A percentile compares a stretch with the other conserved stretches of the same genome.
Evolutionary conservation across 2,329 filamentous ascomycete species (phyloP).

Genomic region (Colletotrichum lentis): DNA sequence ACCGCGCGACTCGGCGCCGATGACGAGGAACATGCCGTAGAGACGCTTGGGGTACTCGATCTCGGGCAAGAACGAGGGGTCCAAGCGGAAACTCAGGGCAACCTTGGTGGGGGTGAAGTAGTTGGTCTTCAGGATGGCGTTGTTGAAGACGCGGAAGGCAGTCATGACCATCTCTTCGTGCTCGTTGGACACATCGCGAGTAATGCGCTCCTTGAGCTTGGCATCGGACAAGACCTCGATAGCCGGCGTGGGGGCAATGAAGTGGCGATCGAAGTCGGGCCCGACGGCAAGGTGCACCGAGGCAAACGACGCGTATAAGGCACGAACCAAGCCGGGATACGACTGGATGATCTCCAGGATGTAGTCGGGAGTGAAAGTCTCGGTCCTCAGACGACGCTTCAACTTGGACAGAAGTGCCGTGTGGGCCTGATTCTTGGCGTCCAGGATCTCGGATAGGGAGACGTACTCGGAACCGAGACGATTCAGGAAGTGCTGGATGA

Average conservation of each 20-base stretch:
- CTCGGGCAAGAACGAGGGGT: slow-evolving; percentile 86
- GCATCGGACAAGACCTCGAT: slow-evolving; percentile 78
- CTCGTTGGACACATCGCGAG: slow-evolving; percentile 84
- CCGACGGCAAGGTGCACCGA: slow-evolving; percentile 75
- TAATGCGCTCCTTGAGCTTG: slow-evolving; percentile 78
- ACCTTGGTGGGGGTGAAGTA: slow-evolving; percentile 98
- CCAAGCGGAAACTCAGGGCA: slow-evolving; percentile 92
- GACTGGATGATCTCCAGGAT: slow-evolving; percentile 96
- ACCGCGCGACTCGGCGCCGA: slow-evolving; percentile 93
- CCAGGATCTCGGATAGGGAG: slow-evolving; percentile 82
- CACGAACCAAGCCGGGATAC: slow-evolving; percentile 86
- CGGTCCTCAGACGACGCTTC: slow-evolving; percentile 92
- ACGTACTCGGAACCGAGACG: slow-evolving; percentile 91
- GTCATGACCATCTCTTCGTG: slow-evolving; percentile 99
- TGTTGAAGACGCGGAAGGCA: slow-evolving; percentile 95
- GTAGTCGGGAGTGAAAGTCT: slow-evolving; percentile 98
- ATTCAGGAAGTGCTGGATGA: slow-evolving; percentile 97
- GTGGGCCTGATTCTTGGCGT: slow-evolving; percentile 68
- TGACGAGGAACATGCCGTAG: slow-evolving; percentile 98
- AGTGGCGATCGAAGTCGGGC: slow-evolving; percentile 59
- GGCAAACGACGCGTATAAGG: slow-evolving; percentile 90
- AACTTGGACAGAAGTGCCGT: slow-evolving; percentile 65
- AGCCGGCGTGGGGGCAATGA: slow-evolving; percentile 63
- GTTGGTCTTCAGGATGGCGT: slow-evolving; percentile 93
- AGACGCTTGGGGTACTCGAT: slow-evolving; percentile 93